A percentile compares a stretch with the other conserved stretches of the same genome.
Evolutionary conservation across 2,329 filamentous ascomycete genomes (phyloP).

Genomic region (Botrytis sinoallii): DNA sequence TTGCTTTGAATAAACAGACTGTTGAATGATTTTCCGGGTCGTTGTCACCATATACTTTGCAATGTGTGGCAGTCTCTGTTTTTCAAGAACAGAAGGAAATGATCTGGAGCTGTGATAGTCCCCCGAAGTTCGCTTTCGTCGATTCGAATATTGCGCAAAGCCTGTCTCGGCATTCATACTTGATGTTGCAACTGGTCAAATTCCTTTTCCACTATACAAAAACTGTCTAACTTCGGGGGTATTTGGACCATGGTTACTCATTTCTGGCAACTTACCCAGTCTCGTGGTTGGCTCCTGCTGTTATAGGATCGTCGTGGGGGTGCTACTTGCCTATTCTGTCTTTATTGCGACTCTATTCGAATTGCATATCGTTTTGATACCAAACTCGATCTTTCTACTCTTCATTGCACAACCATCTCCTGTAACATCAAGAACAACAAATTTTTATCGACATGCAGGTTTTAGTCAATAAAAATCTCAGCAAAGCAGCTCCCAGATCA

Average conservation of each 20-base stretch:
- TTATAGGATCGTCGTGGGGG: neutral
- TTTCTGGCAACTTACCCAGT: neutral
- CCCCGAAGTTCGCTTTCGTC: neutral
- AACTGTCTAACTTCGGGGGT: neutral
- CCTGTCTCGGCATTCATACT: neutral
- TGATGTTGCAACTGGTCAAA: neutral
- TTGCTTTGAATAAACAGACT: neutral
- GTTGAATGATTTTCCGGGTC: neutral
- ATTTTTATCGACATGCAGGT: neutral
- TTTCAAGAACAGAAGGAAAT: neutral
- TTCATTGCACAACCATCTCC: neutral
- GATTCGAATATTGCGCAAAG: neutral
- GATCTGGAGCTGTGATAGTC: neutral
- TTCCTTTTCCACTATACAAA: neutral
- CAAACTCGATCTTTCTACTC: neutral
- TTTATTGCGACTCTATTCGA: neutral
- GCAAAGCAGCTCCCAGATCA: neutral
- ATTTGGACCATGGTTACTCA: neutral
- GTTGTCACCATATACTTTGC: neutral
- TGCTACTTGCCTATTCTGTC: neutral
- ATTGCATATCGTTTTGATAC: no score
- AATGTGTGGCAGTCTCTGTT: neutral
- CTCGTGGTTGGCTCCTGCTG: neutral
- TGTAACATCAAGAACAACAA: neutral
- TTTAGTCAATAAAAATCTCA: neutral